phyloP scores from a whole-genome alignment of 495 filamentous ascomycete genomes.

The Penicillium soppii region DNA sequence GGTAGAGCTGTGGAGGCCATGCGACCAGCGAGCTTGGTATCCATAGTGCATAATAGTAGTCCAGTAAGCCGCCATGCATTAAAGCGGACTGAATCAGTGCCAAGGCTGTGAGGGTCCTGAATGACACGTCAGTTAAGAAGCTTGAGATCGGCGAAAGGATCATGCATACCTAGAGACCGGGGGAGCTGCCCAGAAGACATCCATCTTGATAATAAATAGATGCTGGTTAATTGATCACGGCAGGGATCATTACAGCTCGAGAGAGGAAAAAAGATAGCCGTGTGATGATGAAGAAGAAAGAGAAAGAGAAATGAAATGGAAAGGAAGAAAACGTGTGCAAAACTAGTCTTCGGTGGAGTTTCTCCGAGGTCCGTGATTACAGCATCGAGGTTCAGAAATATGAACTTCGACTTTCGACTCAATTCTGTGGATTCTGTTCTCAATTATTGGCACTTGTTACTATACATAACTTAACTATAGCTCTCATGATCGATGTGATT shows the following conservation, averaged over 20 bases:
- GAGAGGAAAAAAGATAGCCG: constrained; percentile 4
- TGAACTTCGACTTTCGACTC: constrained; percentile 4
- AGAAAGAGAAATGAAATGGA: constrained; percentile 11
- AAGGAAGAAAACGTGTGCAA: constrained; percentile 28
- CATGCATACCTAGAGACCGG: constrained; percentile 65
- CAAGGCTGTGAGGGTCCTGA: constrained; percentile 69
- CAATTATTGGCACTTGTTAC: neutral
- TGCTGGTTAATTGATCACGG: constrained; percentile 11
- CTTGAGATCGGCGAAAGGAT: neutral
- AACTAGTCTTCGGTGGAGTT: constrained; percentile 16
- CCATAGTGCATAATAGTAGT: constrained; percentile 57
- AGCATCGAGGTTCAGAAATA: no score
- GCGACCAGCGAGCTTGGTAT: constrained; percentile 53
- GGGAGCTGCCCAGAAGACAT: constrained; percentile 69
- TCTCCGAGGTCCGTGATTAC: constrained; percentile 15
- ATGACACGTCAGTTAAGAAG: constrained; percentile 18
- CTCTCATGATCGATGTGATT: neutral
- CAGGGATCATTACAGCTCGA: constrained; percentile 12
- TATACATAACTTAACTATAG: neutral
- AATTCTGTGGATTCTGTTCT: no score
- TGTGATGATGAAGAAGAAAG: constrained; percentile 10
- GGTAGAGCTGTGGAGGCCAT: constrained; percentile 68
- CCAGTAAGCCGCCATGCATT: constrained; percentile 60
- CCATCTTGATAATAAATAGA: constrained; percentile 38
- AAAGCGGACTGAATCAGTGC: constrained; percentile 63